A percentile compares a stretch with the other conserved stretches of the same genome.
phyloP scores from a whole-genome alignment of 192 early-diverging fungal species.

The Linnemannia schmuckeri region DNA sequence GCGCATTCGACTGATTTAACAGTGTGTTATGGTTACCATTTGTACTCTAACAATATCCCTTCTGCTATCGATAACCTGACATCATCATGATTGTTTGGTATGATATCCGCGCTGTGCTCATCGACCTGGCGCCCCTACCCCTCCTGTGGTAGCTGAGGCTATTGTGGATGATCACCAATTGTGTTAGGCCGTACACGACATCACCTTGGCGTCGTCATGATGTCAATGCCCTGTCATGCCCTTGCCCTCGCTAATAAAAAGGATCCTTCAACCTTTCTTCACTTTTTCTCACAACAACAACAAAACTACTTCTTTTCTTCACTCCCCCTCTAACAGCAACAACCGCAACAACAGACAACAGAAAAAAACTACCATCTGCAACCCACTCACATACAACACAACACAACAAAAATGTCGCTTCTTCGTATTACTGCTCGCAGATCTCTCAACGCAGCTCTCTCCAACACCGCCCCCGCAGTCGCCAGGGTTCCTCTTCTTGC shows the following conservation, averaged over 20 bases:
- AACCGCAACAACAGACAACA: neutral
- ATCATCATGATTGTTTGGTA: neutral
- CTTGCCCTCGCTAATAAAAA: neutral
- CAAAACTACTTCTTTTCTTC: neutral
- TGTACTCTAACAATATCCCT: too few species aligned
- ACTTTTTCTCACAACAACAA: neutral
- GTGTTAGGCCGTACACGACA: neutral
- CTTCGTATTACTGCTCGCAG: slow-evolving; percentile 31
- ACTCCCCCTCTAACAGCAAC: neutral
- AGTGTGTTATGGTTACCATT: too few species aligned
- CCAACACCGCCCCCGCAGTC: slow-evolving; percentile 12
- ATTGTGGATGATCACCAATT: neutral
- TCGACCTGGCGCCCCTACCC: neutral
- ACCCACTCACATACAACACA: neutral
- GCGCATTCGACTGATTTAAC: neutral
- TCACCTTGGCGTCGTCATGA: slow-evolving; percentile 3
- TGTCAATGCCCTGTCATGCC: neutral
- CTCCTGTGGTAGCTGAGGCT: neutral
- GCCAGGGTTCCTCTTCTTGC: slow-evolving; percentile 14
- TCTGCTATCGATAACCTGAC: neutral
- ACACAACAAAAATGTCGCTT: slow-evolving; percentile 28
- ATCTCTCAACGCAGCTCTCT: slow-evolving; percentile 15
- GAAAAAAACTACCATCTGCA: neutral
- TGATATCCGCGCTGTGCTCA: neutral
- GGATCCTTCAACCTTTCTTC: neutral